Conservation (phyloP, 2,329 filamentous ascomycete genomes). For the Tolypocladium endophyticum region DNA sequence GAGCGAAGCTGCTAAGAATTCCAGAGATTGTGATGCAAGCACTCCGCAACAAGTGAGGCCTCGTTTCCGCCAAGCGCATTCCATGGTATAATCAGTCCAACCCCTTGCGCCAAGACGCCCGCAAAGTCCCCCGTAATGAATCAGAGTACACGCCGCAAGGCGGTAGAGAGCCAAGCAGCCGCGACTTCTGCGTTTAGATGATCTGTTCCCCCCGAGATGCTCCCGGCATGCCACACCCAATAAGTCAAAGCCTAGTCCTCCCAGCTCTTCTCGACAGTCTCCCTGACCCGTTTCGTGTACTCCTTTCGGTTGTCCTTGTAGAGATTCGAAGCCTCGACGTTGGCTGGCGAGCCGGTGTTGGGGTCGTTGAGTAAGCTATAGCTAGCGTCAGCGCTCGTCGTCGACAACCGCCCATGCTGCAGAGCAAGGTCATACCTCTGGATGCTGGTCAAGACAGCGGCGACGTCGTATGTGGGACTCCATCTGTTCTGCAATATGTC, state of each 20-base stretch:
- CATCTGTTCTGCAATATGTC: constrained; percentile 97
- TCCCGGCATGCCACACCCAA: not conserved
- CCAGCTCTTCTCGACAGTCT: constrained; percentile 99
- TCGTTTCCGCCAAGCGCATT: constrained; percentile 4
- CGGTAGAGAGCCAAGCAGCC: not conserved
- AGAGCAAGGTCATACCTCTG: constrained; percentile 58
- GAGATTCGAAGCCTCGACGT: constrained; percentile 93
- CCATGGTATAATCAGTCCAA: constrained; percentile 22
- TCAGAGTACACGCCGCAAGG: not conserved
- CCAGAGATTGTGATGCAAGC: not conserved
- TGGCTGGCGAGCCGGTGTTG: constrained; percentile 95
- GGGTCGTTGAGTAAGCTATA: constrained; percentile 86
- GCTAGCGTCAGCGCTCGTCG: constrained; percentile 13
- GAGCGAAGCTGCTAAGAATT: not conserved
- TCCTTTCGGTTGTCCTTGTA: constrained; percentile 98
- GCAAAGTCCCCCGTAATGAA: constrained; percentile 3
- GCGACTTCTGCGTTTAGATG: not conserved
- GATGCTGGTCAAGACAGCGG: constrained; percentile 92
- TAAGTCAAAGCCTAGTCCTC: constrained; percentile 52
- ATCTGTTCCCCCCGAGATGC: not conserved
- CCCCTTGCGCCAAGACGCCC: constrained; percentile 22
- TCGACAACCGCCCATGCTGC: not conserved
- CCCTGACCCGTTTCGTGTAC: constrained; percentile 87
- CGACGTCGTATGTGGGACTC: constrained; percentile 98
- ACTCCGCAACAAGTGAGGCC: constrained; percentile 1